Conservation (phyloP, 2,329 filamentous ascomycete species). For the Nannizzia gypsea region DNA sequence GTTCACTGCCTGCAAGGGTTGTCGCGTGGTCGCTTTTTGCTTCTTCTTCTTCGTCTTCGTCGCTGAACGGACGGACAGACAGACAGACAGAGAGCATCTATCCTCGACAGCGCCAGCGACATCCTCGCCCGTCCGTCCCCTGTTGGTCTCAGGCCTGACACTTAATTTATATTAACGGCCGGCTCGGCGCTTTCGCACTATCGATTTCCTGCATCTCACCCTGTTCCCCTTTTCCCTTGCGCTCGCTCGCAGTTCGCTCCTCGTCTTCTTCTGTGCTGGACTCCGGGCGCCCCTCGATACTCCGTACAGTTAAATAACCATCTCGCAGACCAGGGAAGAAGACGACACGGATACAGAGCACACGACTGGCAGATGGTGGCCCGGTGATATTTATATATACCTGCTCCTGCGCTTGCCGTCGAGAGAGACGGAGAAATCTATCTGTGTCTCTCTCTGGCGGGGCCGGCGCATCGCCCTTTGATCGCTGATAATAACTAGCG, state of each 20-base stretch:
- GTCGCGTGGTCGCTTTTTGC: background rate
- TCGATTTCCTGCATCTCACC: background rate
- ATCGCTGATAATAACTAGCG: background rate
- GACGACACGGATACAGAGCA: too few species aligned
- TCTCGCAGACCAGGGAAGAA: too few species aligned
- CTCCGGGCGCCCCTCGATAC: background rate
- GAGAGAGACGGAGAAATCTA: too few species aligned
- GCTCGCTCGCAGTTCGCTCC: background rate
- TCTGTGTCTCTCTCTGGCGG: background rate
- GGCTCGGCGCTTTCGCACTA: background rate
- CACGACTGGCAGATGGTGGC: too few species aligned
- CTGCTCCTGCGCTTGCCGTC: too few species aligned
- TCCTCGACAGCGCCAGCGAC: too few species aligned
- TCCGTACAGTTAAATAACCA: too few species aligned
- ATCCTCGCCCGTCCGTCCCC: too few species aligned
- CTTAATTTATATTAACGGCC: background rate
- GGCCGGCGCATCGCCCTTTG: background rate
- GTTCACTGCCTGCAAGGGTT: background rate
- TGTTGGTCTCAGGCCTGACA: background rate
- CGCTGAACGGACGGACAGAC: too few species aligned
- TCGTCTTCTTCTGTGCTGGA: background rate
- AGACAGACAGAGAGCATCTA: too few species aligned
- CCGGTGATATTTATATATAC: too few species aligned
- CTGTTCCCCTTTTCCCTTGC: background rate
- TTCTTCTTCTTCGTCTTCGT: background rate